phyloP scores from a whole-genome alignment of 2,329 filamentous ascomycete genomes.

The Aureobasidium uvarum region DNA sequence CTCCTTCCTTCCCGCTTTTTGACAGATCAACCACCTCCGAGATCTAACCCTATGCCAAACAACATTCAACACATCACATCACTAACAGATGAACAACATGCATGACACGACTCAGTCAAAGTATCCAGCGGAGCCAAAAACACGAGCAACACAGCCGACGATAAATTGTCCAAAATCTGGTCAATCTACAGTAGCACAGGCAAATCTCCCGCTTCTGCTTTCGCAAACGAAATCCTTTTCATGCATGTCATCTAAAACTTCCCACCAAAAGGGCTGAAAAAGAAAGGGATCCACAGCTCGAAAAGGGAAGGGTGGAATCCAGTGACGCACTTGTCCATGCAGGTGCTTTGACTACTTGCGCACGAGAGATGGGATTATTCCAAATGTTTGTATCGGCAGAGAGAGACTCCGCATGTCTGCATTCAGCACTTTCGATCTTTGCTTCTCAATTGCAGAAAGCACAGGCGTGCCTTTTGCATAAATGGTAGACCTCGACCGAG shows the following conservation, averaged over 20 bases:
- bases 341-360: not conserved
- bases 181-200: not conserved
- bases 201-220: slow-evolving; percentile 8
- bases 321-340: slow-evolving; percentile 10
- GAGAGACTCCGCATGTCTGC: not conserved
- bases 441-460: not conserved
- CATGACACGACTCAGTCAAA: not conserved
- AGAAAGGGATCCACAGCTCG: not conserved
- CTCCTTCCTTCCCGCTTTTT: slow-evolving; percentile 19
- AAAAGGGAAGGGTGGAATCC: not conserved
- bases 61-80: not conserved
- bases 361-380: not conserved
- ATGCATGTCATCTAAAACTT: slow-evolving; percentile 20
- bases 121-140: not conserved
- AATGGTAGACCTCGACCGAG: not conserved
- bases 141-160: not conserved
- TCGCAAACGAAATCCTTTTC: not conserved
- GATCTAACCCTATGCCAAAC: not conserved
- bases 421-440: not conserved
- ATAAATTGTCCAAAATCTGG: not conserved
- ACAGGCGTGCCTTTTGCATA: too few species aligned
- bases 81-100: not conserved
- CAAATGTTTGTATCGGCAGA: not conserved
- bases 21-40: not conserved
- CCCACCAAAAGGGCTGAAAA: slow-evolving; percentile 13